These are phyloP conservation scores for Gastrolobium bilobum DNA, from an alignment of 306 rosid species.

Conservation along the genomic window DNA sequence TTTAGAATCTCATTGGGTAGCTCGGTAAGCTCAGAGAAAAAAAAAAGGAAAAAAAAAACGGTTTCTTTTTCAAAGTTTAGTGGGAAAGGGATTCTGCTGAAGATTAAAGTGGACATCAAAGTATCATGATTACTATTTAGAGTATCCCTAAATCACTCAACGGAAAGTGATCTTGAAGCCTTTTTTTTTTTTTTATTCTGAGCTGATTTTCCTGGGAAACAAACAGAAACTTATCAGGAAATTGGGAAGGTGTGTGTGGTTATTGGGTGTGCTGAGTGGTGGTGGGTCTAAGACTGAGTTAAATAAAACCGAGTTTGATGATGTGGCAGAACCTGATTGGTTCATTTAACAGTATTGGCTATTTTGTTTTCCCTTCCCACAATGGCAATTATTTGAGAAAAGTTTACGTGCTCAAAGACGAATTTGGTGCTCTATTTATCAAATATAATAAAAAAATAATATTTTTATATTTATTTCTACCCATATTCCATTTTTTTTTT, in stretches of 20 bases:
- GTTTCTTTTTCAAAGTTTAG: neutral
- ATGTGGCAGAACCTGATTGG: slow-evolving; percentile 40
- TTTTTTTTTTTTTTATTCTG: neutral
- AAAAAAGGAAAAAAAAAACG: neutral
- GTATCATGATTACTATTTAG: neutral
- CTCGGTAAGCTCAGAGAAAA: slow-evolving; percentile 6
- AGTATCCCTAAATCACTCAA: neutral
- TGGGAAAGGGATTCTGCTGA: neutral
- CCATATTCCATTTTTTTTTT: no score
- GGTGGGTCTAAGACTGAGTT: slow-evolving; percentile 27
- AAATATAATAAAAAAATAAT: no score
- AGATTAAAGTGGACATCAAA: neutral
- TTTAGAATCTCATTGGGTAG: slow-evolving; percentile 21
- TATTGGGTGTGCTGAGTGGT: neutral
- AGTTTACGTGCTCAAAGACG: no score
- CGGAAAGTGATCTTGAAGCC: slow-evolving; percentile 21
- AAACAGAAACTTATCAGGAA: slow-evolving; percentile 27
- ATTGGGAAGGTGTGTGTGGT: neutral
- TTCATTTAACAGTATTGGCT: neutral
- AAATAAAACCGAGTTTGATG: neutral
- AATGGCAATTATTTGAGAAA: no score
- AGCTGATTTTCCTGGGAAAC: slow-evolving; percentile 40
- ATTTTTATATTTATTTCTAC: no score
- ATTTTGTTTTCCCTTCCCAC: neutral
- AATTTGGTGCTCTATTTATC: no score